A percentile compares a stretch with the other conserved stretches of the same genome.
These are phyloP conservation scores for Chlorella sp. DNA, from an alignment of 139 green algal species.

Conservation along the genomic window DNA sequence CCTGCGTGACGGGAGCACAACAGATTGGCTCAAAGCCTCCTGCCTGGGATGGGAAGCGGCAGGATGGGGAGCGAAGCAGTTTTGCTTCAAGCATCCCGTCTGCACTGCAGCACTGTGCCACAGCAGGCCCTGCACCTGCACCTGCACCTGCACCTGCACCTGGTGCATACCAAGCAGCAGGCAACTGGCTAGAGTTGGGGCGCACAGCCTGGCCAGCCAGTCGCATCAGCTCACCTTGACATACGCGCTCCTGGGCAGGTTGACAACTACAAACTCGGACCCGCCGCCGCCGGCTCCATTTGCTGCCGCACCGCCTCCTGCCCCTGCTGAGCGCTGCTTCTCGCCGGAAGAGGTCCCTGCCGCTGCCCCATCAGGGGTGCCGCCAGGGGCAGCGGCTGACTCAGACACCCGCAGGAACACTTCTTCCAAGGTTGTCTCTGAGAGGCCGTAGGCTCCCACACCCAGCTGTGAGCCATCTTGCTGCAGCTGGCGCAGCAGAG, in stretches of 20 bases:
- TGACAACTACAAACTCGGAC: slow-evolving; percentile 5
- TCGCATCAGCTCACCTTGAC: neutral
- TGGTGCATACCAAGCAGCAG: no score
- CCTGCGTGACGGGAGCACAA: neutral
- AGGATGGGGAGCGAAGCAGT: no score
- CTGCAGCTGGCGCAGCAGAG: slow-evolving; percentile 55
- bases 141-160: no score
- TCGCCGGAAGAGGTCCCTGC: neutral
- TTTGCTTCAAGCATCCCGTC: no score
- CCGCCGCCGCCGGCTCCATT: neutral
- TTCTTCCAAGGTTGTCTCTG: slow-evolving; percentile 81
- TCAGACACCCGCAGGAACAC: slow-evolving; percentile 53
- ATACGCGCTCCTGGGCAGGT: neutral
- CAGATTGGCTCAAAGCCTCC: no score
- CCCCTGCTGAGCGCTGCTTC: neutral
- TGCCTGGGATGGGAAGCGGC: no score
- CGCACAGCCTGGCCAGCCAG: neutral
- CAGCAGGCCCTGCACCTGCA: no score
- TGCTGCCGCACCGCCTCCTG: neutral
- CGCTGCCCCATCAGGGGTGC: neutral
- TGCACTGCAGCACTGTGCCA: no score
- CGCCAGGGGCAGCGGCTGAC: neutral
- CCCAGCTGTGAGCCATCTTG: slow-evolving; percentile 36
- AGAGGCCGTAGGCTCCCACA: slow-evolving; percentile 69
- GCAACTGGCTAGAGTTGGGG: no score